A percentile compares a stretch with the other conserved stretches of the same genome.
Conservation (phyloP, 768 basidiomycete species). For the Tylopilus sp. region DNA sequence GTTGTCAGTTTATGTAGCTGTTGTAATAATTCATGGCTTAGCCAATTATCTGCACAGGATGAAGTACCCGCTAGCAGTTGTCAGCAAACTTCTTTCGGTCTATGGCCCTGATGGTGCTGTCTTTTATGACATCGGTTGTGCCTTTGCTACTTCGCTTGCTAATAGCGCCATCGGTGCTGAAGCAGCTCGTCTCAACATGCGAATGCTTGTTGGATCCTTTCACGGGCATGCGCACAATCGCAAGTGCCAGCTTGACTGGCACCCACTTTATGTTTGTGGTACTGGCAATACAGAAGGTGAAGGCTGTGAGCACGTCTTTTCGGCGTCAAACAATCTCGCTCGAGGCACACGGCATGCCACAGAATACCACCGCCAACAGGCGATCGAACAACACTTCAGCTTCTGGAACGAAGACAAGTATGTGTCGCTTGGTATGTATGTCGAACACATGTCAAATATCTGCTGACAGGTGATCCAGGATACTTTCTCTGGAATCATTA, state of each 20-base stretch:
- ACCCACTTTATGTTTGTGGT: background rate
- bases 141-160: background rate
- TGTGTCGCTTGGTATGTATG: background rate
- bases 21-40: no score
- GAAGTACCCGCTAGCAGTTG: background rate
- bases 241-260: background rate
- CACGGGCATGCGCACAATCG: constrained; percentile 1
- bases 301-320: background rate
- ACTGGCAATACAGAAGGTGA: background rate
- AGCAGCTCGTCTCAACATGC: background rate
- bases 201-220: background rate
- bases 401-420: constrained; percentile 6
- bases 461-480: background rate
- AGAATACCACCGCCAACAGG: background rate
- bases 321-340: background rate
- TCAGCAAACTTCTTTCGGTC: background rate
- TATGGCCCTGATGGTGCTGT: background rate
- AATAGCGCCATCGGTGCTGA: background rate
- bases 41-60: background rate
- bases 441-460: background rate
- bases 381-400: background rate
- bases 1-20: background rate
- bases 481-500: background rate
- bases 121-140: background rate
- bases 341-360: background rate